Conservation (phyloP, 1,139 yeast species). For the Diutina ranongensis region DNA sequence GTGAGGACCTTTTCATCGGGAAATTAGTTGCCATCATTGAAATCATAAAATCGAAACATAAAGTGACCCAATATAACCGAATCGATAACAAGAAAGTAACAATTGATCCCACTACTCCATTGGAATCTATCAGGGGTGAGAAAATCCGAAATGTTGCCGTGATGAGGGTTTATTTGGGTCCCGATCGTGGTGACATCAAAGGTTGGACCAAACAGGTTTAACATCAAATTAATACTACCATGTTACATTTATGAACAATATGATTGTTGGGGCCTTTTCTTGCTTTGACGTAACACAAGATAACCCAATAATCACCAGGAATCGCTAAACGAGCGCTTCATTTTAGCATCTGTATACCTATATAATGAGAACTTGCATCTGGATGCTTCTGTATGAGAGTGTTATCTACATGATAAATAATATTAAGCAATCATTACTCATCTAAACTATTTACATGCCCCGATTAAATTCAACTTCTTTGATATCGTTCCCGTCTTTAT, state of each 20-base stretch:
- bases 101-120: not conserved
- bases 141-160: not conserved
- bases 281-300: too few relatives aligned
- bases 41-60: not conserved
- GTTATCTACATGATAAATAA: too few relatives aligned
- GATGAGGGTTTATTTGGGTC: not conserved
- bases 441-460: conserved; percentile 48
- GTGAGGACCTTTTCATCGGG: not conserved
- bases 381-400: too few relatives aligned
- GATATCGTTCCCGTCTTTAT: conserved; percentile 50
- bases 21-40: conserved; percentile 1
- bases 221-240: too few relatives aligned
- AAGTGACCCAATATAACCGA: not conserved
- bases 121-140: not conserved
- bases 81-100: not conserved
- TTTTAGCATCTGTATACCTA: too few relatives aligned
- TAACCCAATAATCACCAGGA: too few relatives aligned
- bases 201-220: not conserved
- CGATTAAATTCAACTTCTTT: conserved; percentile 72
- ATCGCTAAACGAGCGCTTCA: too few relatives aligned
- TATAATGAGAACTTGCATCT: too few relatives aligned
- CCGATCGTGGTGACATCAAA: not conserved
- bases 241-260: too few relatives aligned
- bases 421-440: not conserved
- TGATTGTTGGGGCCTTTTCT: too few relatives aligned